Conservation (phyloP, 352 stramenopile species). For the Phytopythium helicoides region DNA sequence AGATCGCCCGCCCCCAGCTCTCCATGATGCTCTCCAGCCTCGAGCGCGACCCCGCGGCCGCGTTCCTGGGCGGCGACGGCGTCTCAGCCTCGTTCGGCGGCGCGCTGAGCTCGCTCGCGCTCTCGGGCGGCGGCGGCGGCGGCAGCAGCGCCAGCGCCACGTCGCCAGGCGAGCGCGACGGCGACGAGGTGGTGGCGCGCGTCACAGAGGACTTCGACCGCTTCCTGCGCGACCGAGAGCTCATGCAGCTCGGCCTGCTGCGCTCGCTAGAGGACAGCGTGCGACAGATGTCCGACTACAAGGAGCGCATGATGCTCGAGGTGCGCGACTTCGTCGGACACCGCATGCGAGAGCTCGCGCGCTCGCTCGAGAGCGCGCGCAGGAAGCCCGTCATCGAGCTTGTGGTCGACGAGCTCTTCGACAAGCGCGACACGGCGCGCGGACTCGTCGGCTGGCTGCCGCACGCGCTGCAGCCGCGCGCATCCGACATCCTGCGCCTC, state of each 20-base stretch:
- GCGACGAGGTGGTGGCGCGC: neutral
- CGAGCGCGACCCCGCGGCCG: conserved; percentile 1
- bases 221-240: conserved; percentile 5
- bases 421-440: conserved; percentile 1
- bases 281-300: conserved; percentile 7
- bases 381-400: conserved; percentile 10
- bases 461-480: neutral
- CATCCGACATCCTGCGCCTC: conserved; percentile 3
- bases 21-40: conserved; percentile 3
- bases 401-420: conserved; percentile 8
- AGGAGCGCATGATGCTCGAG: conserved; percentile 5
- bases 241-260: conserved; percentile 4
- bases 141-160: neutral
- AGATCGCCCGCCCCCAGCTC: neutral
- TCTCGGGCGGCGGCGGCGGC: neutral
- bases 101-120: no score
- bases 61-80: neutral
- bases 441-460: conserved; percentile 5
- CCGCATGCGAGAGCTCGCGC: conserved; percentile 9
- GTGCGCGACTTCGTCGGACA: conserved; percentile 5
- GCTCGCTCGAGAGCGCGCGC: conserved; percentile 10
- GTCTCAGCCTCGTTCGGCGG: neutral
- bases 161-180: neutral
- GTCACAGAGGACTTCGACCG: neutral
- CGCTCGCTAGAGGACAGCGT: conserved; percentile 2